Evolutionary conservation across 2,329 filamentous ascomycete species (phyloP).

Genomic region (Penicillium sp.): DNA sequence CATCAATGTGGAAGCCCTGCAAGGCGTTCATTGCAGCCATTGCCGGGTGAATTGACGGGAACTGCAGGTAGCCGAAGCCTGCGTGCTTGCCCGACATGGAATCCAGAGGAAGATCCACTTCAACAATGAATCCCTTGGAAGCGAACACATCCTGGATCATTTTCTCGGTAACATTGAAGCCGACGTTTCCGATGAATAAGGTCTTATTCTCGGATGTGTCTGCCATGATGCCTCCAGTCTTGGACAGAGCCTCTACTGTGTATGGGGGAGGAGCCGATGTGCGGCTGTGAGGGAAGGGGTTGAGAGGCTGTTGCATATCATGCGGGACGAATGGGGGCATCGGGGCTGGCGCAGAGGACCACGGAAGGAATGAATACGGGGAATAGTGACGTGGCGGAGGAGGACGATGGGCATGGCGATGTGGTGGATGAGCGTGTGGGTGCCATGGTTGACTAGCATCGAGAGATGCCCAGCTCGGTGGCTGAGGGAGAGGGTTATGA

Average conservation of each 20-base stretch:
- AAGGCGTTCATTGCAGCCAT: slow-evolving; percentile 37
- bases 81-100: slow-evolving; percentile 33
- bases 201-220: slow-evolving; percentile 14
- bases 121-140: slow-evolving; percentile 37
- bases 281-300: not conserved
- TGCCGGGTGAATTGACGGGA: slow-evolving; percentile 35
- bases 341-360: not conserved
- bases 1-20: slow-evolving; percentile 38
- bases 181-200: slow-evolving; percentile 43
- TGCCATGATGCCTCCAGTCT: not conserved
- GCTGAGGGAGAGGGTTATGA: not conserved
- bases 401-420: not conserved
- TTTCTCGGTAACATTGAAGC: slow-evolving; percentile 36
- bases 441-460: not conserved
- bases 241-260: not conserved
- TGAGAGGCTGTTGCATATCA: not conserved
- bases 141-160: slow-evolving; percentile 38
- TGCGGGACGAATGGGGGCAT: not conserved
- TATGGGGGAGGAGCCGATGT: not conserved
- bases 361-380: not conserved
- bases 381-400: not conserved
- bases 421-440: not conserved
- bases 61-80: slow-evolving; percentile 42
- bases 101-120: slow-evolving; percentile 37
- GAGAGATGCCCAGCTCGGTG: not conserved